Base-by-base conservation (phyloP, 331 rosid genomes). In the Malus hybrid region DNA sequence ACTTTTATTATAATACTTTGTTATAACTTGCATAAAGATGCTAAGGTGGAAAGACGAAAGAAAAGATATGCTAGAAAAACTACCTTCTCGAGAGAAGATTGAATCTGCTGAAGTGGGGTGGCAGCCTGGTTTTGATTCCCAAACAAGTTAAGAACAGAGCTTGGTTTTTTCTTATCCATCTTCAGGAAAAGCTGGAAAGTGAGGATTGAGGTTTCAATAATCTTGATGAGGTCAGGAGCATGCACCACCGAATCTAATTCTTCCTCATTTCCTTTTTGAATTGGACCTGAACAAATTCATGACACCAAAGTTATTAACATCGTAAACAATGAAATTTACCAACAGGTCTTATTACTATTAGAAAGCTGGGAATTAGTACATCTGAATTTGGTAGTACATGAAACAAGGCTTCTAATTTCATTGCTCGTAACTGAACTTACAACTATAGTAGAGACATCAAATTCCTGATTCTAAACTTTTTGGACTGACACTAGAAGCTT, bases 81-180 rank as follows among this genome's bases (percentile, higher is more conserved):
- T 63, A 90, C 99, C 97, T 90, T 94, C 82, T 90, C 92, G 39
- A 94, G 89, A 61, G 77, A 75, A 75, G 88, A 89, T 70, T 89
- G 96, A 85, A 90, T 81, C 86, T 85, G 99, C 32, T 88, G 93
- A 63, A 87, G 89, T 46, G 93, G 92, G 80, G 92, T 84, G 61
- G 85, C 91, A 76, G 78, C 80, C 73, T 87, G 93, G 82, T 84
- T 90, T 69, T 86, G 97, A 76, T 79, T 88, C 79, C 96, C 96
- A 83, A 86, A 87, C 60, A 86, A 84, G 63, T 80, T 83, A 42
- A 78, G 82, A 57, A 67, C 86, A 15, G 87, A 83, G 36, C 73
- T 83, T 69, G 95, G 78, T 81, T 80, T 86, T 80, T 85, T 90
- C 85, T 87, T 92, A 83, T 94, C 99, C 86, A 79, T 86, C 88